These are phyloP conservation scores for Diaporthe capsici DNA, from an alignment of 2,329 filamentous ascomycete genomes.

Conservation along the genomic window DNA sequence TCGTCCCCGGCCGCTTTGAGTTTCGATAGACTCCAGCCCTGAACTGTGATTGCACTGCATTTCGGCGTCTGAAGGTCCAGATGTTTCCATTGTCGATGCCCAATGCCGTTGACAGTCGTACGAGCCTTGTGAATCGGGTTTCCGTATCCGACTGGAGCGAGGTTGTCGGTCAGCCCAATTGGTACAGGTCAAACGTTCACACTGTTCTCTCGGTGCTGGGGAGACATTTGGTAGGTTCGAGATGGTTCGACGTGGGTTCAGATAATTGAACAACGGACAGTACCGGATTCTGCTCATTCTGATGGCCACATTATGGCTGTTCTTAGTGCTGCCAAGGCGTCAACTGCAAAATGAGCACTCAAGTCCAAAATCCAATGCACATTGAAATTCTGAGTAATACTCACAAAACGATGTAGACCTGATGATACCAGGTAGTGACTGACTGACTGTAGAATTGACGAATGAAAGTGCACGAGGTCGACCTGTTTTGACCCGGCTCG, in stretches of 20 bases:
- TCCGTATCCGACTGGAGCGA: neutral
- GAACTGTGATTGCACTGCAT: slow-evolving; percentile 1
- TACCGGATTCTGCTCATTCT: neutral
- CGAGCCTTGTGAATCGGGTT: neutral
- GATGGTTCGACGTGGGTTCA: neutral
- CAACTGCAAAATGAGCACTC: neutral
- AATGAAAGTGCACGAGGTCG: neutral
- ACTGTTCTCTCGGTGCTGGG: neutral
- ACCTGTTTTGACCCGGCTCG: neutral
- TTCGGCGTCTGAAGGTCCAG: slow-evolving; percentile 2
- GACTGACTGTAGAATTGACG: neutral
- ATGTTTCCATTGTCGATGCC: slow-evolving; percentile 24
- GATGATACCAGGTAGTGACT: neutral
- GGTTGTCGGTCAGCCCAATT: slow-evolving; percentile 11
- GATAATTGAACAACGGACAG: neutral
- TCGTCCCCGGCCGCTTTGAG: neutral
- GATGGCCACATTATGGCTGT: neutral
- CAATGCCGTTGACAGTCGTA: neutral
- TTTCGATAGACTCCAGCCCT: slow-evolving; percentile 29
- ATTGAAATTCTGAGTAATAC: neutral
- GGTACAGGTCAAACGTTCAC: neutral
- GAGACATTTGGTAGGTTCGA: neutral
- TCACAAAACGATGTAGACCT: neutral
- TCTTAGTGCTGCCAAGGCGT: neutral
- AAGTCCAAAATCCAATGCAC: neutral